These are phyloP conservation scores for Ramichloridium luteum DNA, from an alignment of 2,329 filamentous ascomycete genomes.

Conservation along the genomic window DNA sequence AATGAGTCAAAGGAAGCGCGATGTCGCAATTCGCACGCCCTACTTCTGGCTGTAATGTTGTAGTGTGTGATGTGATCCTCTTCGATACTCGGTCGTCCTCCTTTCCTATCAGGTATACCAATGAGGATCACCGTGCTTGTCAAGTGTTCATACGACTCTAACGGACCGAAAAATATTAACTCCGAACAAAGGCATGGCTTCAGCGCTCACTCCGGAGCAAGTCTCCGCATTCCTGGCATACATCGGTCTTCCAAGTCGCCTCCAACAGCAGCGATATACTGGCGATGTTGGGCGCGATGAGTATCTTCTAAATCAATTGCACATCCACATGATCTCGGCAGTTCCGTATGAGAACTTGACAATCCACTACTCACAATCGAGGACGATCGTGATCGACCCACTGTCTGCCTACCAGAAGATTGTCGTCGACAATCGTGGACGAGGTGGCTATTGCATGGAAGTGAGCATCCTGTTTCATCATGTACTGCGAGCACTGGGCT, in stretches of 20 bases:
- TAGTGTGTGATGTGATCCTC: too few species aligned
- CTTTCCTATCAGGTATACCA: too few species aligned
- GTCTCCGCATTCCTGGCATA: slow-evolving; percentile 6
- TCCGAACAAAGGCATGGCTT: too few species aligned
- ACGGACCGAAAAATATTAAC: too few species aligned
- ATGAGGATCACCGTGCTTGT: too few species aligned
- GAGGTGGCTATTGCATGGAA: slow-evolving; percentile 52
- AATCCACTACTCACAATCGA: slow-evolving; percentile 40
- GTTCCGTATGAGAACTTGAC: slow-evolving; percentile 46
- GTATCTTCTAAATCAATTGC: slow-evolving; percentile 9
- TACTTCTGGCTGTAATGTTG: too few species aligned
- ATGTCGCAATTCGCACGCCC: too few species aligned
- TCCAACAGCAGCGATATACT: slow-evolving; percentile 6
- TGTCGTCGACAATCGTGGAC: slow-evolving; percentile 25
- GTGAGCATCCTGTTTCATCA: slow-evolving; percentile 40
- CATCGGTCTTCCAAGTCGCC: slow-evolving; percentile 6
- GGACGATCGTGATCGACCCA: slow-evolving; percentile 37
- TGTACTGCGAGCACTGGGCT: slow-evolving; percentile 40
- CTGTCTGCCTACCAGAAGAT: slow-evolving; percentile 41
- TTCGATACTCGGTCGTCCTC: too few species aligned
- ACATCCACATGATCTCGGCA: slow-evolving; percentile 24
- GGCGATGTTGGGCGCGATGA: slow-evolving; percentile 5
- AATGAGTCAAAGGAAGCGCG: too few species aligned
- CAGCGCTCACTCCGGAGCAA: slow-evolving; percentile 6
- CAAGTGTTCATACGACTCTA: too few species aligned